A percentile compares a stretch with the other conserved stretches of the same genome.
Conservation (phyloP, 495 filamentous ascomycete genomes). For the Talaromyces ruber region DNA sequence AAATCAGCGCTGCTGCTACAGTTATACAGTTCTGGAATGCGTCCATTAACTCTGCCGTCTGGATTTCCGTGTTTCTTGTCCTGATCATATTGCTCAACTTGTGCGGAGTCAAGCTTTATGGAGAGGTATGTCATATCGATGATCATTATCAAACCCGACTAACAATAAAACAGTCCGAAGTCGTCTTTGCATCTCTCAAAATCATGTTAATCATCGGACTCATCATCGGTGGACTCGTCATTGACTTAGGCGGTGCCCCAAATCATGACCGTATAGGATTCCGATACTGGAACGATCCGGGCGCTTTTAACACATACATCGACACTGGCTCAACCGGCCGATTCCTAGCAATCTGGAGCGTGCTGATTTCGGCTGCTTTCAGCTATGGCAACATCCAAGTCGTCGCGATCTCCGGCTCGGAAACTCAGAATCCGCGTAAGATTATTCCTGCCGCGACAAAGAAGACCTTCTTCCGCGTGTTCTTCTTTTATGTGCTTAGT, state of each 20-base stretch:
- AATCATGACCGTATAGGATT: conserved; percentile 58
- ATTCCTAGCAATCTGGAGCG: conserved; percentile 32
- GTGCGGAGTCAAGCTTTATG: conserved; percentile 58
- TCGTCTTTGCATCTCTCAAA: conserved; percentile 66
- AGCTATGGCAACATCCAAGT: conserved; percentile 52
- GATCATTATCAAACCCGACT: not conserved
- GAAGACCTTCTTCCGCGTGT: conserved; percentile 78
- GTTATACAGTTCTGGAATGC: conserved; percentile 65
- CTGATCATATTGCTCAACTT: conserved; percentile 60
- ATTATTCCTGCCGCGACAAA: conserved; percentile 71
- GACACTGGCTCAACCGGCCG: conserved; percentile 22
- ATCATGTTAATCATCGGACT: conserved; percentile 66
- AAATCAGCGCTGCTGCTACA: conserved; percentile 59
- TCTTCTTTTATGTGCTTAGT: conserved; percentile 67
- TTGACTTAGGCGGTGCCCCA: conserved; percentile 58
- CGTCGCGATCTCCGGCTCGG: conserved; percentile 68
- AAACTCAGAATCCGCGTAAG: conserved; percentile 67
- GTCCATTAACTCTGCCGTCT: conserved; percentile 47
- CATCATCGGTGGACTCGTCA: conserved; percentile 55
- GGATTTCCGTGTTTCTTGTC: conserved; percentile 63
- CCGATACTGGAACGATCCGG: conserved; percentile 62
- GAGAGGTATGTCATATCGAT: conserved; percentile 34
- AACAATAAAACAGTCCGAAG: conserved; percentile 37
- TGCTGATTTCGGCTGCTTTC: conserved; percentile 32
- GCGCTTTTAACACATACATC: conserved; percentile 48